These are phyloP conservation scores for Actinomucor elegans DNA, from an alignment of 371 early-diverging fungal species.

Conservation along the genomic window DNA sequence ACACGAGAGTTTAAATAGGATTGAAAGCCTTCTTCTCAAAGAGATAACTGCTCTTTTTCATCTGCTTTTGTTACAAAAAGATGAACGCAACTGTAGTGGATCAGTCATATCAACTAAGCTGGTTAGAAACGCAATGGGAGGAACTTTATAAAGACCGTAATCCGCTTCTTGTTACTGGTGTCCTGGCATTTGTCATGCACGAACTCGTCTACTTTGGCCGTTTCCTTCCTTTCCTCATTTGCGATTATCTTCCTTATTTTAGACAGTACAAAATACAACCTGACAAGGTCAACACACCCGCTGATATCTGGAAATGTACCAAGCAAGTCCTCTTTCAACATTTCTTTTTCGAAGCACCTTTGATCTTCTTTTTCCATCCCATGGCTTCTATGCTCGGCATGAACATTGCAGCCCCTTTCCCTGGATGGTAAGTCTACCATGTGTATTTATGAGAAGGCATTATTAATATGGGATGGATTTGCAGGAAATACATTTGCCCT, in stretches of 20 bases:
- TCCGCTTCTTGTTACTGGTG: constrained; percentile 66
- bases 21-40: not conserved
- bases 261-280: constrained; percentile 86
- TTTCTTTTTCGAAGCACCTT: constrained; percentile 78
- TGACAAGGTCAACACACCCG: constrained; percentile 67
- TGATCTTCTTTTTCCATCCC: constrained; percentile 87
- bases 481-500: constrained; percentile 33
- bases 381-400: constrained; percentile 81
- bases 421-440: constrained; percentile 68
- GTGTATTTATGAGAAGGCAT: not conserved
- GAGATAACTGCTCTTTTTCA: not conserved
- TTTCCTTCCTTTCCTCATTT: constrained; percentile 72
- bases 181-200: constrained; percentile 70
- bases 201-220: constrained; percentile 80
- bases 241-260: constrained; percentile 70
- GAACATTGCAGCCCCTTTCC: constrained; percentile 83
- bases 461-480: too few relatives aligned
- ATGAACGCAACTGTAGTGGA: constrained; percentile 8
- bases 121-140: constrained; percentile 50
- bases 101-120: constrained; percentile 1
- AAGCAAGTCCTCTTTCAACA: constrained; percentile 72
- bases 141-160: constrained; percentile 67
- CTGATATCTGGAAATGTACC: constrained; percentile 74
- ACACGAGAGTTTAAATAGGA: not conserved
- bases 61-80: not conserved